These are phyloP conservation scores for Penicillium desertorum DNA, from an alignment of 495 filamentous ascomycete genomes.

Conservation along the genomic window DNA sequence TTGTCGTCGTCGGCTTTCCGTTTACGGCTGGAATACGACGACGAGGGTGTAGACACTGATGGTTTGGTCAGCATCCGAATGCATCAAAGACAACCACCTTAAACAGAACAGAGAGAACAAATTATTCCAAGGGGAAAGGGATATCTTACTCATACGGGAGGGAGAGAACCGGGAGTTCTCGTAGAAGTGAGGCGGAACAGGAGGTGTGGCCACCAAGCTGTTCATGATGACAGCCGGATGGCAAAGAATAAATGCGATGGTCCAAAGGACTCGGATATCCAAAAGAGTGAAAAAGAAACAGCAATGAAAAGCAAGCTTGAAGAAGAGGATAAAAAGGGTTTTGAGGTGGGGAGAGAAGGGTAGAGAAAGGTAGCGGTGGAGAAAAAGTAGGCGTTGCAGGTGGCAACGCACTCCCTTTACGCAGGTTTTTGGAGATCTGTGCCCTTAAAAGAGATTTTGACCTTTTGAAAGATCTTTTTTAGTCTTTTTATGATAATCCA, in stretches of 20 bases:
- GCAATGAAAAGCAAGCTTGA: slow-evolving; percentile 23
- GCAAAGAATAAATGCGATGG: slow-evolving; percentile 22
- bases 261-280: slow-evolving; percentile 15
- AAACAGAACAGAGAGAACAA: background rate
- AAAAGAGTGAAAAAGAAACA: slow-evolving; percentile 23
- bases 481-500: background rate
- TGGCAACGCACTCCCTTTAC: slow-evolving; percentile 42
- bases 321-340: slow-evolving; percentile 33
- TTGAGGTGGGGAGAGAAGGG: slow-evolving; percentile 41
- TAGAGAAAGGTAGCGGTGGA: slow-evolving; percentile 48
- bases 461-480: background rate
- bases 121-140: slow-evolving; percentile 4
- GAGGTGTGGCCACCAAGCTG: slow-evolving; percentile 61
- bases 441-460: background rate
- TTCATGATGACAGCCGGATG: slow-evolving; percentile 58
- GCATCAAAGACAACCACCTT: background rate
- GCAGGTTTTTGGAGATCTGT: slow-evolving; percentile 29
- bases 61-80: slow-evolving; percentile 24
- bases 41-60: slow-evolving; percentile 55
- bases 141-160: slow-evolving; percentile 62
- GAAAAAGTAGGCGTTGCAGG: slow-evolving; percentile 41
- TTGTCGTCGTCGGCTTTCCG: slow-evolving; percentile 85
- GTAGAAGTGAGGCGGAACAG: slow-evolving; percentile 76
- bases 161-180: slow-evolving; percentile 68
- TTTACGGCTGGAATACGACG: slow-evolving; percentile 63